Percentiles rank a stretch among this genome's conserved stretches.
Conservation (phyloP, 2,329 filamentous ascomycete genomes). For the Botrytis pseudocinerea region DNA sequence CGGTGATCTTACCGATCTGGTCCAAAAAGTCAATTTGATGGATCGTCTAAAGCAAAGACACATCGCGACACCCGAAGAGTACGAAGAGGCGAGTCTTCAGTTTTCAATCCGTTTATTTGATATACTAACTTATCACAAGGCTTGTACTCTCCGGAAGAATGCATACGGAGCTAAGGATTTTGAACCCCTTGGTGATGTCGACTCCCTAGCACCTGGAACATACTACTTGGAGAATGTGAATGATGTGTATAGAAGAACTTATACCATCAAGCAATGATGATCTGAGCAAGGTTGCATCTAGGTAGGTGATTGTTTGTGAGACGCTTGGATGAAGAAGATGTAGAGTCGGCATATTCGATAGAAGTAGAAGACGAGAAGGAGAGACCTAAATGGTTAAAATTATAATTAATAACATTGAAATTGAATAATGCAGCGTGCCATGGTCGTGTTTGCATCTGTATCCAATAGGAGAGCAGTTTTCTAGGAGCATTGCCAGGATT, state of each 20-base stretch:
- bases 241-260: background rate
- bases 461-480: too few relatives aligned
- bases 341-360: background rate
- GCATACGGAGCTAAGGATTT: background rate
- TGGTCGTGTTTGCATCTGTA: background rate
- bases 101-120: background rate
- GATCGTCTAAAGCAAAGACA: conserved; percentile 2
- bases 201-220: background rate
- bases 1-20: background rate
- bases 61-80: background rate
- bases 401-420: background rate
- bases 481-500: too few relatives aligned
- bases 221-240: background rate
- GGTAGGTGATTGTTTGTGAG: background rate
- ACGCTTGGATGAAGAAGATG: background rate
- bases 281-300: background rate
- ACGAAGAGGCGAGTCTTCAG: background rate
- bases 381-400: background rate
- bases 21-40: background rate
- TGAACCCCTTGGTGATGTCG: background rate
- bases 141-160: background rate
- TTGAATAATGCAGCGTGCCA: background rate
- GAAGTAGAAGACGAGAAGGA: background rate
- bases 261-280: background rate
- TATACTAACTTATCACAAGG: background rate